Conservation (phyloP, 768 basidiomycete genomes). For the Imleria badia region DNA sequence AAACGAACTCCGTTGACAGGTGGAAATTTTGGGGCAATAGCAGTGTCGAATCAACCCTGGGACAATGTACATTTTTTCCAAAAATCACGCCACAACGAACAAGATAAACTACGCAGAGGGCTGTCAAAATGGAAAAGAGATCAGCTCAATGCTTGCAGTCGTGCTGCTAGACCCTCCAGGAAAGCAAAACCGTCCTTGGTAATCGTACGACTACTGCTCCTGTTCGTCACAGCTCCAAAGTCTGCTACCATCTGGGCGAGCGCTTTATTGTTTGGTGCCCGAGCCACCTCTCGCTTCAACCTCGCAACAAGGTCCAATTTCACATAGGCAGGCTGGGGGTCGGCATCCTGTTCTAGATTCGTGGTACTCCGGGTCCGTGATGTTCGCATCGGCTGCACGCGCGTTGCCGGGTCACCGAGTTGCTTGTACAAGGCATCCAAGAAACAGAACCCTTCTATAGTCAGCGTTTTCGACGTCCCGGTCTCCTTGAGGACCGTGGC, state of each 20-base stretch:
- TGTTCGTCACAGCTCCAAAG: constrained; percentile 68
- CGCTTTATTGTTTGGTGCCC: constrained; percentile 50
- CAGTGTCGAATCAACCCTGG: background rate
- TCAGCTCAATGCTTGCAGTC: constrained; percentile 40
- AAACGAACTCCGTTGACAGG: too few relatives aligned
- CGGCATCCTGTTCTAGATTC: constrained; percentile 38
- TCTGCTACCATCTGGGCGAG: constrained; percentile 68
- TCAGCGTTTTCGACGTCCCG: constrained; percentile 64
- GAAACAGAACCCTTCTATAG: constrained; percentile 69
- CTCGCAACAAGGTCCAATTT: constrained; percentile 62
- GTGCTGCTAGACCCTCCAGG: constrained; percentile 56
- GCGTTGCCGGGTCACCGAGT: constrained; percentile 65
- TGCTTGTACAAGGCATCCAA: constrained; percentile 70
- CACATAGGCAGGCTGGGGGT: constrained; percentile 47
- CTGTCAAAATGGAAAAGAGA: background rate
- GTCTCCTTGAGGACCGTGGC: constrained; percentile 55
- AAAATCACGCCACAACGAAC: background rate
- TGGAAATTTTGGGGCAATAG: background rate
- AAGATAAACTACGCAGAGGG: background rate
- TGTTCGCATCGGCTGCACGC: constrained; percentile 51
- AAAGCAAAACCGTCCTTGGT: constrained; percentile 79
- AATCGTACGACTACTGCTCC: constrained; percentile 65
- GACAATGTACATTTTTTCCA: background rate
- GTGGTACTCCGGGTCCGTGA: constrained; percentile 42
- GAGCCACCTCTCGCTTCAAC: constrained; percentile 53